Evolutionary conservation across 2,329 filamentous ascomycete species (phyloP), one percentile per base, ranked within the genome.

Genomic region (Aspergillus puulaauensis): DNA sequence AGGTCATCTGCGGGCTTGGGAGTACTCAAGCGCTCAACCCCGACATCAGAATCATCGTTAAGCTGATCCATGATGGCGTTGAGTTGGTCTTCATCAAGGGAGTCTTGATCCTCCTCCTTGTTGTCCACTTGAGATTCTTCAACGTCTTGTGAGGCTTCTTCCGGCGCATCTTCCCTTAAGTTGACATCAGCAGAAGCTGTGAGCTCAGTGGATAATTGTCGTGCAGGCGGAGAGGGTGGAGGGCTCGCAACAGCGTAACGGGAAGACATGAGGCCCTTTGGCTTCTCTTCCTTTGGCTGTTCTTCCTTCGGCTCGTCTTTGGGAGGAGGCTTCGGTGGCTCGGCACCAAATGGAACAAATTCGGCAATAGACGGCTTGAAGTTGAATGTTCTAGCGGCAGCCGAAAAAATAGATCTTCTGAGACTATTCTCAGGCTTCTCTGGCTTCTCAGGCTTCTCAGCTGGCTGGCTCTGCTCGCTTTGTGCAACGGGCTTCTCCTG

Each of bases 61-160:
- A 97, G 83, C 59, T 95, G 89, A 63, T 88, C 86, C 91, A 98
- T 96, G 52, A 97, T 87, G 45, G 89, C 91, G 77, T 97, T 93
- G 67, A 97, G 93, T 70, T 97, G 92, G 64, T 93, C 69, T 37
- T 74, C 73, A 55, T 77, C 66, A n/a, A 66, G 67, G 0, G 75
- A 75, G 21, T 75, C 73, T 5, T 67, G 59, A 3, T 61, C 68
- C 6, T 68, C 68, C 48, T 65, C 65, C 12, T 43, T 24, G 5
- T 43, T 35, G 14, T 65, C 52, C 33, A 61, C 56, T 12, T 56
- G 52, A n/a, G 40, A 47, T 14, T 67, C 63, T 19, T 65, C 62
- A 21, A 59, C 44, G 33, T 64, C 45, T 40, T 51, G 46, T 24
- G 41, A 43, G 27, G 51, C 54, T 7, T 31, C 46, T 35, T 58